Base-by-base conservation (phyloP, 352 stramenopile species). In the Phytophthora sansomeana region DNA sequence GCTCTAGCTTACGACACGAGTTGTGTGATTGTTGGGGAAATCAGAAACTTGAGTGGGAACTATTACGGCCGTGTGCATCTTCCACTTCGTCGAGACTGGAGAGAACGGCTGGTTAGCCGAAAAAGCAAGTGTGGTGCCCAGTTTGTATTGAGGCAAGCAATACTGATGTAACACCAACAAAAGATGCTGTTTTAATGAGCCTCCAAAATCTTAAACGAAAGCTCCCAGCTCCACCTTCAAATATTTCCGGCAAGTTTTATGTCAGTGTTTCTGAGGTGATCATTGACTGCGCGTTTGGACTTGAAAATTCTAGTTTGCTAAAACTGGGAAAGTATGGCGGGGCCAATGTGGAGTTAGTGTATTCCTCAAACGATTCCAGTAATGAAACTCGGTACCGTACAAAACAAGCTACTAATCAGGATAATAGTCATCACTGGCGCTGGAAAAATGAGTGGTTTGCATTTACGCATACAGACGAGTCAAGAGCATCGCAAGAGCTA, bases 51-150 rank as follows among this genome's bases (percentile, higher is more conserved):
- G 21, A 39, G 26, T 16, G 69, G 51, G n/a, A 66, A 66, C 6
- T 41, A 30, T 2, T 58, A 70, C 16, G 72, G 61, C 0, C 54
- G 49, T n/a, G 59, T 67, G 10, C 72, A 83, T 53, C 35, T 83
- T 46, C 69, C 72, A 28, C 54, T 83, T 6, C 55, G 67, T 13
- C 69, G 55, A 9, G 70, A 63, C 43, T 83, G 75, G 75, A 67
- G 41, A 58, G 47, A 65, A 44, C 43, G 17, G 11, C 52, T 63
- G 24, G 46, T 62, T 28, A 48, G 32, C 44, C 29, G 21, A 14
- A 65, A 36, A 60, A 63, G n/a, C 47, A 38, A 29, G n/a, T 56
- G 21, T 60, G 56, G 48, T 66, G 35, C 58, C 36, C 58, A 17
- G 33, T 58, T 55, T 60, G 60, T 13, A 46, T 49, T 16, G 44